Evolutionary conservation across 805 yeast species (phyloP).

Genomic region (Babjeviella inositovora): DNA sequence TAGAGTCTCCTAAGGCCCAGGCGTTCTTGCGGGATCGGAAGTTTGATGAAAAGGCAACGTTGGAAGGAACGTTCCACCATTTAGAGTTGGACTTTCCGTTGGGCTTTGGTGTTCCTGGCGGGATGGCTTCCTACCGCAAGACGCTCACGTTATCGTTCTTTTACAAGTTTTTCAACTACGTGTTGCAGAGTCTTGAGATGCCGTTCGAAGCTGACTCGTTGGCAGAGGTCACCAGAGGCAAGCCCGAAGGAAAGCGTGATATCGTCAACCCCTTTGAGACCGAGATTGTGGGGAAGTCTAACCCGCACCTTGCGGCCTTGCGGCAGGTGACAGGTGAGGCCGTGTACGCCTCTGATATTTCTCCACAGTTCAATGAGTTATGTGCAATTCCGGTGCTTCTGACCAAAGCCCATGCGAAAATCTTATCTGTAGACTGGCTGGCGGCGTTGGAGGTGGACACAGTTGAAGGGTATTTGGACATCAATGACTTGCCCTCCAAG

Average conservation of each 20-base stretch:
- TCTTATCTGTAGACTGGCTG: slow-evolving; percentile 18
- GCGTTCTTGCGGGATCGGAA: slow-evolving; percentile 5
- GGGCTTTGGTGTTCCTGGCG: slow-evolving; percentile 28
- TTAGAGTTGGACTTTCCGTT: slow-evolving; percentile 17
- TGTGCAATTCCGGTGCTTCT: slow-evolving; percentile 26
- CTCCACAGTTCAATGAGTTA: slow-evolving; percentile 20
- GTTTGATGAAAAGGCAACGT: slow-evolving; percentile 7
- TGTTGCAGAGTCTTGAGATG: slow-evolving; percentile 5
- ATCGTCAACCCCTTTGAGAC: slow-evolving; percentile 17
- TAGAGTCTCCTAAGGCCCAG: slow-evolving; percentile 16
- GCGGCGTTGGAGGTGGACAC: slow-evolving; percentile 17
- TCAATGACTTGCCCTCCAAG: slow-evolving; percentile 16
- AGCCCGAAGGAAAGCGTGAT: slow-evolving; percentile 19
- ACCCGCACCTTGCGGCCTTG: slow-evolving; percentile 25
- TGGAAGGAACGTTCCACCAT: slow-evolving; percentile 11
- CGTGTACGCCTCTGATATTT: slow-evolving; percentile 23
- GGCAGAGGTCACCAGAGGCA: slow-evolving; percentile 16
- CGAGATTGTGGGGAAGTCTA: slow-evolving; percentile 18
- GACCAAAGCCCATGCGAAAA: slow-evolving; percentile 22
- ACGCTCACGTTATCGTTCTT: slow-evolving; percentile 27
- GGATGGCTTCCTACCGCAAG: slow-evolving; percentile 27
- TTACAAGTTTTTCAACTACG: slow-evolving; percentile 20
- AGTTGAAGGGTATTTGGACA: slow-evolving; percentile 23
- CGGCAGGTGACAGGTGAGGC: slow-evolving; percentile 33
- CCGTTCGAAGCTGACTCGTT: slow-evolving; percentile 13